Evolutionary conservation across 1,284 basidiomycete species (phyloP).

Genomic region (Apiotrichum akiyoshidainum): DNA sequence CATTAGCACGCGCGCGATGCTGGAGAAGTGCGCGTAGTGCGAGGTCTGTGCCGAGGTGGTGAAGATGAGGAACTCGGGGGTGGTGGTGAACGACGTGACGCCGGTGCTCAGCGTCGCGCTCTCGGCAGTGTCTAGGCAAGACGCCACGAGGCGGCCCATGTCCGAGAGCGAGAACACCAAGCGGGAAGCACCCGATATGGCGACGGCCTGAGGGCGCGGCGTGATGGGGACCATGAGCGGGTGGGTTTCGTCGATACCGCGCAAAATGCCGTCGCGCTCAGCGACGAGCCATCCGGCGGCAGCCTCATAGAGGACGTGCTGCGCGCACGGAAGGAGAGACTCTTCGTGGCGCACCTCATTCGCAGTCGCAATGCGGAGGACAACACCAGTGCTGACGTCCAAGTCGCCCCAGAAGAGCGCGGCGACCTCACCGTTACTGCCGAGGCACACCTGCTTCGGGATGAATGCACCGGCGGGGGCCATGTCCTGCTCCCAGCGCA

Average conservation of each 20-base stretch:
- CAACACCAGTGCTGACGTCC: constrained; percentile 1
- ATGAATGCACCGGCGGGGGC: constrained; percentile 19
- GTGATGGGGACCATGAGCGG: constrained; percentile 24
- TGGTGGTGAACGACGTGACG: constrained; percentile 75
- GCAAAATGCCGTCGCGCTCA: constrained; percentile 27
- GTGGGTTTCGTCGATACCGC: constrained; percentile 15
- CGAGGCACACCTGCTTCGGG: constrained; percentile 37
- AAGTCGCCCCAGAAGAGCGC: constrained; percentile 27
- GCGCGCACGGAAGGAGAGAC: constrained; percentile 16
- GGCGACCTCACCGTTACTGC: constrained; percentile 29
- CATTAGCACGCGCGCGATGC: constrained; percentile 34
- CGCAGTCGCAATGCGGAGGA: constrained; percentile 12
- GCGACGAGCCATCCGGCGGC: constrained; percentile 32
- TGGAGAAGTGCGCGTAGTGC: constrained; percentile 64
- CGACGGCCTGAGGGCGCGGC: constrained; percentile 25
- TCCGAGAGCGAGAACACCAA: constrained; percentile 66
- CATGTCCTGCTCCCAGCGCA: constrained; percentile 54
- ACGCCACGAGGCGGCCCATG: constrained; percentile 61
- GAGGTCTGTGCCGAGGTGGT: constrained; percentile 81
- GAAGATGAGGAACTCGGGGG: constrained; percentile 78
- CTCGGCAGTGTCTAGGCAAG: constrained; percentile 42
- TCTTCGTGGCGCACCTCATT: constrained; percentile 4
- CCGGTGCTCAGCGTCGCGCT: constrained; percentile 58
- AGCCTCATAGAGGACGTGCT: constrained; percentile 32
- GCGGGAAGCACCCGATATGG: constrained; percentile 15